phyloP scores from a whole-genome alignment of 2,329 filamentous ascomycete genomes.

The Fusarium vanettenii region DNA sequence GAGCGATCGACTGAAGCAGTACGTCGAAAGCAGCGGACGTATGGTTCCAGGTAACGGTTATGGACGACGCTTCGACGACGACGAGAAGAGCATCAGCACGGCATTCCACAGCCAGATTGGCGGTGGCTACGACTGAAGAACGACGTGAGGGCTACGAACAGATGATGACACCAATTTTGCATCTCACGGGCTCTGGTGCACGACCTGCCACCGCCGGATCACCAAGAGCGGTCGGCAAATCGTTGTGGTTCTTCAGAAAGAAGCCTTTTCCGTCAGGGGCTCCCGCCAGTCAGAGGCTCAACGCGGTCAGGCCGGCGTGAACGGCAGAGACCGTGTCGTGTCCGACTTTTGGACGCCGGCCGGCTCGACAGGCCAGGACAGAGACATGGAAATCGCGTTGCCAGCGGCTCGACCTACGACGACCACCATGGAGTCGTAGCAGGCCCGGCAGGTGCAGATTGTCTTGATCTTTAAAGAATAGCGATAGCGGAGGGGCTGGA shows the following conservation, averaged over 20 bases:
- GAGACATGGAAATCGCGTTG: slow-evolving; percentile 35
- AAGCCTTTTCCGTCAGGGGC: slow-evolving; percentile 27
- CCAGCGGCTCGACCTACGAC: slow-evolving; percentile 34
- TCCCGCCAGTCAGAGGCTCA: slow-evolving; percentile 30
- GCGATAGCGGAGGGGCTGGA: slow-evolving; percentile 32
- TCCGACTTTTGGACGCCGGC: slow-evolving; percentile 35
- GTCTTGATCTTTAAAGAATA: slow-evolving; percentile 44
- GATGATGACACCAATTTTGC: slow-evolving; percentile 45
- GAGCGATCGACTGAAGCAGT: slow-evolving; percentile 88
- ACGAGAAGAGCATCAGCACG: slow-evolving; percentile 95
- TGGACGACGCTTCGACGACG: slow-evolving; percentile 83
- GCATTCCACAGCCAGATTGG: slow-evolving; percentile 97
- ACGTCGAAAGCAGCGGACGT: slow-evolving; percentile 87
- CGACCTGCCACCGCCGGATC: slow-evolving; percentile 34
- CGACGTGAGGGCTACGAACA: slow-evolving; percentile 40
- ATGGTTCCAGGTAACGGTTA: slow-evolving; percentile 75
- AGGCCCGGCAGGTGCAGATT: slow-evolving; percentile 44
- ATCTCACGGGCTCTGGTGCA: slow-evolving; percentile 43
- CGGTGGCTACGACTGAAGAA: slow-evolving; percentile 65
- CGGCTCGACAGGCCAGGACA: slow-evolving; percentile 33
- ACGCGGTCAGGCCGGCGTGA: slow-evolving; percentile 31
- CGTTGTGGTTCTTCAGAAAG: slow-evolving; percentile 34
- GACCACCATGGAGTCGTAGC: slow-evolving; percentile 33
- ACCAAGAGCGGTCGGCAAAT: slow-evolving; percentile 34
- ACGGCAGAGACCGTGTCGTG: slow-evolving; percentile 37